These are phyloP conservation scores for Aspergillus cavernicola DNA, from an alignment of 495 filamentous ascomycete species.

Conservation along the genomic window DNA sequence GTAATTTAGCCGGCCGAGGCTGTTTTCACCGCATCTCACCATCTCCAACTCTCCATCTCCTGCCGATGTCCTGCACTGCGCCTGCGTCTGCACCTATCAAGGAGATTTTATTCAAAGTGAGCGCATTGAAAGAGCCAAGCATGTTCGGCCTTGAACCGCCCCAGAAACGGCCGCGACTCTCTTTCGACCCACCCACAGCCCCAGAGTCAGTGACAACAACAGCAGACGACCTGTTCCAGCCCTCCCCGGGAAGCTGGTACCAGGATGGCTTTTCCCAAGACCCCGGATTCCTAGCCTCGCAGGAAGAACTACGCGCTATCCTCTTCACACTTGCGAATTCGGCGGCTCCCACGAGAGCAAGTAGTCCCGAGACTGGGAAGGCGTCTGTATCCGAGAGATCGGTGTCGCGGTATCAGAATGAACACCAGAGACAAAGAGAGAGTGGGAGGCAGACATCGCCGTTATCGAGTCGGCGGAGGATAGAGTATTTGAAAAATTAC, in stretches of 20 bases:
- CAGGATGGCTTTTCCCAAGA: constrained; percentile 37
- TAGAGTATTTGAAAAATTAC: constrained; percentile 44
- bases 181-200: neutral
- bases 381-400: neutral
- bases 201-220: neutral
- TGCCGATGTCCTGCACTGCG: no score
- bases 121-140: neutral
- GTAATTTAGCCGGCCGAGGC: constrained; percentile 7
- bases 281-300: constrained; percentile 35
- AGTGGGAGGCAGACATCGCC: no score
- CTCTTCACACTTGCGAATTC: constrained; percentile 36
- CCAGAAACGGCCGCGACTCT: constrained; percentile 15
- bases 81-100: no score
- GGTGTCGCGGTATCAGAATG: neutral
- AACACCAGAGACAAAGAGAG: neutral
- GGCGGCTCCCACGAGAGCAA: constrained; percentile 25
- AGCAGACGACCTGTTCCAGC: constrained; percentile 9
- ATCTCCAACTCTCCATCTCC: no score
- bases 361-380: constrained; percentile 1
- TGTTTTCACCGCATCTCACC: neutral
- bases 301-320: constrained; percentile 37
- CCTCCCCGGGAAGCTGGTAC: constrained; percentile 22
- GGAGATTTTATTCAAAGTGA: no score
- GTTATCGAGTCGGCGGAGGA: constrained; percentile 22
- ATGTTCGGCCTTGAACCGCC: constrained; percentile 12